A percentile compares a stretch with the other conserved stretches of the same genome.
These are phyloP conservation scores for Eimeria maxima DNA, from an alignment of 169 alveolate species.

Conservation along the genomic window DNA sequence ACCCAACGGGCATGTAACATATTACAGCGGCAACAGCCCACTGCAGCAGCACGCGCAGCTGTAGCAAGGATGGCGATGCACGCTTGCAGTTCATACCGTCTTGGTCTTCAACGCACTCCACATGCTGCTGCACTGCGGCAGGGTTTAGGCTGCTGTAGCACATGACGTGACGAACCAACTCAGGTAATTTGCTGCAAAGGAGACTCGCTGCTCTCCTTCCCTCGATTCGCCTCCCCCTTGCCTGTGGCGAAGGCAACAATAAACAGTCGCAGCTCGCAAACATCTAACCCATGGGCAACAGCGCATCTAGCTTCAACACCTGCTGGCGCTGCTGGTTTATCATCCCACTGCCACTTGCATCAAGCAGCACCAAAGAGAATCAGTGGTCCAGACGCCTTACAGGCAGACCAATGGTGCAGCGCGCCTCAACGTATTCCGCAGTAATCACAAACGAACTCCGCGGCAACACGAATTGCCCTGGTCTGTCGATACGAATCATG, in stretches of 20 bases:
- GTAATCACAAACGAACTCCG: slow-evolving; percentile 70
- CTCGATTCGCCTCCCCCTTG: slow-evolving; percentile 81
- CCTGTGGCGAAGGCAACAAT: slow-evolving; percentile 18
- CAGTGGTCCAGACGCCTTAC: background rate
- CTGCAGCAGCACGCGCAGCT: background rate
- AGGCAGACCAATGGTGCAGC: slow-evolving; percentile 76
- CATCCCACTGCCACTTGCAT: too few relatives aligned
- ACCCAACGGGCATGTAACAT: background rate
- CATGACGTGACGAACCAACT: slow-evolving; percentile 65
- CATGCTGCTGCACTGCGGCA: slow-evolving; percentile 52
- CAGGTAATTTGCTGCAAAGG: slow-evolving; percentile 63
- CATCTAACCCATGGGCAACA: background rate
- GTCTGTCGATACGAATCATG: slow-evolving; percentile 78
- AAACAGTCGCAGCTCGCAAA: background rate
- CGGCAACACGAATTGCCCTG: slow-evolving; percentile 81
- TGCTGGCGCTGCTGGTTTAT: background rate
- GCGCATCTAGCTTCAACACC: background rate
- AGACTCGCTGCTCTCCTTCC: slow-evolving; percentile 81
- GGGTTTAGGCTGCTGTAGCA: slow-evolving; percentile 35
- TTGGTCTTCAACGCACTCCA: slow-evolving; percentile 82
- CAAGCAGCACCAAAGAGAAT: too few relatives aligned
- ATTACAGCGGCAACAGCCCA: background rate
- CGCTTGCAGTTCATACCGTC: slow-evolving; percentile 40
- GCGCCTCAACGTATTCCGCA: slow-evolving; percentile 77
- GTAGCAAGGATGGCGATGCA: background rate